phyloP scores from a whole-genome alignment of 2,329 filamentous ascomycete genomes.

The Tolypocladium ovalisporum region DNA sequence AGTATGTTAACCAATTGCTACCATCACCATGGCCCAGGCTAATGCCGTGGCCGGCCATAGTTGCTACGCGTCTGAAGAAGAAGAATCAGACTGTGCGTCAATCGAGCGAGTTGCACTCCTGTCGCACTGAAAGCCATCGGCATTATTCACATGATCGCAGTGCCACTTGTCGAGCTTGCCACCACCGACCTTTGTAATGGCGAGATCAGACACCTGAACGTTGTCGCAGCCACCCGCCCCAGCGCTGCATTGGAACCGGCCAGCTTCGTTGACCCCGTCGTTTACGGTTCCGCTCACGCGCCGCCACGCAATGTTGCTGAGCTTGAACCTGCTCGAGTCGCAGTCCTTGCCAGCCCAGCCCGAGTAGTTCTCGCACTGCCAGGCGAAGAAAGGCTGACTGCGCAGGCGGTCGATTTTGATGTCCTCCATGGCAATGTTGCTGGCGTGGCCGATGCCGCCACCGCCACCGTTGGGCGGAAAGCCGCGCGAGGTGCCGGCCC shows the following conservation, averaged over 20 bases:
- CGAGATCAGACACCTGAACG: constrained; percentile 14
- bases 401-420: constrained; percentile 15
- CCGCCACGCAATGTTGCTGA: constrained; percentile 16
- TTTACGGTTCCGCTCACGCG: constrained; percentile 17
- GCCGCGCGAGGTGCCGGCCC: constrained; percentile 39
- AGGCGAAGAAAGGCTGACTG: constrained; percentile 19
- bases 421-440: constrained; percentile 20
- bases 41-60: not conserved
- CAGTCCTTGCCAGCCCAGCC: constrained; percentile 21
- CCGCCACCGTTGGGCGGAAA: constrained; percentile 48
- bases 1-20: not conserved
- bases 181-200: constrained; percentile 8
- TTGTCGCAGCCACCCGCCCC: constrained; percentile 19
- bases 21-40: not conserved
- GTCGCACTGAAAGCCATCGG: constrained; percentile 14
- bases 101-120: too few species aligned
- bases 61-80: not conserved
- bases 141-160: constrained; percentile 15
- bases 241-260: constrained; percentile 19
- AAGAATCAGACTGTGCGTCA: fast-evolving
- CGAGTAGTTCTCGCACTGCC: constrained; percentile 24
- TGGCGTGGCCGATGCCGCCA: constrained; percentile 35
- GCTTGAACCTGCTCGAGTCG: constrained; percentile 20
- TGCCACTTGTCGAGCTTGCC: constrained; percentile 11
- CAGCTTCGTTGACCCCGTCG: constrained; percentile 11